A percentile compares a stretch with the other conserved stretches of the same genome.
These are phyloP conservation scores for Tricholoma furcatifolium DNA, from an alignment of 768 basidiomycete species.

Conservation along the genomic window DNA sequence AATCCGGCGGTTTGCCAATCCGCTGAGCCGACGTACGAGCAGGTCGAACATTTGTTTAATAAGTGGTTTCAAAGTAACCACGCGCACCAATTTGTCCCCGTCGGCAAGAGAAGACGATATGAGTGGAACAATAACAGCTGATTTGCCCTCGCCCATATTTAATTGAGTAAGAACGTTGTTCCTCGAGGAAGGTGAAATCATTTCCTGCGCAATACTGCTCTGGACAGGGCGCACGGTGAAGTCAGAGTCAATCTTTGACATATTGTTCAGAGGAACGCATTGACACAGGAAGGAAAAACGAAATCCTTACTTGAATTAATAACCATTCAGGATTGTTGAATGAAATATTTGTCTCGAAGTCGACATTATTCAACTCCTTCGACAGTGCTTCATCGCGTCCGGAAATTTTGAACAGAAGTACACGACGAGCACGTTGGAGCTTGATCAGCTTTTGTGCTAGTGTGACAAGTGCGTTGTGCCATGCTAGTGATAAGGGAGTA, in stretches of 20 bases:
- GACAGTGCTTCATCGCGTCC: slow-evolving; percentile 28
- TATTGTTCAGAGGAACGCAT: too few relatives aligned
- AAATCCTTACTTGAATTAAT: slow-evolving; percentile 36
- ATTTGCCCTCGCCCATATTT: slow-evolving; percentile 62
- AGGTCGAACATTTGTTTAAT: slow-evolving; percentile 47
- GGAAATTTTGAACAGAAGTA: slow-evolving; percentile 24
- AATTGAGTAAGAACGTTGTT: slow-evolving; percentile 45
- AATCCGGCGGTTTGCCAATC: slow-evolving; percentile 44
- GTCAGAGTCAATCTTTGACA: slow-evolving; percentile 19
- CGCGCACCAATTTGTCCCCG: slow-evolving; percentile 40
- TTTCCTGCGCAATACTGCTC: slow-evolving; percentile 37
- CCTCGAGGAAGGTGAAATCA: slow-evolving; percentile 39
- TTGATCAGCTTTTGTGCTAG: slow-evolving; percentile 29
- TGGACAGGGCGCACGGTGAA: slow-evolving; percentile 45
- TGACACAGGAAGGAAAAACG: neutral
- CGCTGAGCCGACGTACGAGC: slow-evolving; percentile 41
- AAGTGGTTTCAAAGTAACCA: slow-evolving; percentile 51
- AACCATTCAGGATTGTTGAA: slow-evolving; percentile 39
- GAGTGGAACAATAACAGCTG: slow-evolving; percentile 51
- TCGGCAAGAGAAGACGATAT: slow-evolving; percentile 39
- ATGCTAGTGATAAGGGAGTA: slow-evolving; percentile 19
- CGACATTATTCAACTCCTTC: slow-evolving; percentile 24
- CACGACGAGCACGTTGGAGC: slow-evolving; percentile 35
- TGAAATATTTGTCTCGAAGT: slow-evolving; percentile 6
- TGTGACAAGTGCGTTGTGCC: slow-evolving; percentile 27